Evolutionary conservation across 2,329 filamentous ascomycete genomes (phyloP), one percentile per base, ranked within the genome.

Genomic region (Chrysosporium queenslandicum): DNA sequence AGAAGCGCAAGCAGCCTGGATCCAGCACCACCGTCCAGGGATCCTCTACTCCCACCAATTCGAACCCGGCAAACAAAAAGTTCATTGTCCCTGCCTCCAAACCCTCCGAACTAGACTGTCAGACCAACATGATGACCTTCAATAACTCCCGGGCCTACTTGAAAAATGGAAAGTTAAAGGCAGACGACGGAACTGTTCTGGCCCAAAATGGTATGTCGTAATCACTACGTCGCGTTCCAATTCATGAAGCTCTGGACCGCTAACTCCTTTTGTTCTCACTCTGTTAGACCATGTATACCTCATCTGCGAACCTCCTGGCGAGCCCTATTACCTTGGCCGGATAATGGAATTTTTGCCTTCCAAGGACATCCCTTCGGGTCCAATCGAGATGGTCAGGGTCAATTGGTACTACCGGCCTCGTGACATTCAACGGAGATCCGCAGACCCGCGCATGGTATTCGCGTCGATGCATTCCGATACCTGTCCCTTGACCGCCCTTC

Each of bases 371-470:
- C 71, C 75, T 32, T 77, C 76, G 51, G 80, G 82, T 54, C 83
- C 86, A 0, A 82, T 98, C 58, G 91, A 96, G 65, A 82, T 87
- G 39, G 71, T 98, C 62, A 85, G 90, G 60, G 86, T 97, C 64
- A 98, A 98, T 72, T 98, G 92, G 92, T 96, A 91, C 71, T 97
- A 97, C 69, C 83, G 92, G 37, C 91, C 92, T 53, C 89, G 92
- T 69, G 92, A 98, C 71, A 94, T 97, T 64, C 87, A 87, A 60
- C 87, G 90, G 61, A 92, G 90, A 72, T 85, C 87, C 60, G 85
- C 86, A 67, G 92, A 98, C 74, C 91, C 87, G 55, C 86, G 92
- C 56, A 77, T 91, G 62, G 82, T 98, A 49, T 96, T 91, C 71
- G 91, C 89, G 57, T 95, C 92, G 27, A 98, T 98, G 92, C 92